These are phyloP conservation scores for Fraxinus xanthoxyloides DNA, from an alignment of 305 asterid genomes.

Conservation along the genomic window DNA sequence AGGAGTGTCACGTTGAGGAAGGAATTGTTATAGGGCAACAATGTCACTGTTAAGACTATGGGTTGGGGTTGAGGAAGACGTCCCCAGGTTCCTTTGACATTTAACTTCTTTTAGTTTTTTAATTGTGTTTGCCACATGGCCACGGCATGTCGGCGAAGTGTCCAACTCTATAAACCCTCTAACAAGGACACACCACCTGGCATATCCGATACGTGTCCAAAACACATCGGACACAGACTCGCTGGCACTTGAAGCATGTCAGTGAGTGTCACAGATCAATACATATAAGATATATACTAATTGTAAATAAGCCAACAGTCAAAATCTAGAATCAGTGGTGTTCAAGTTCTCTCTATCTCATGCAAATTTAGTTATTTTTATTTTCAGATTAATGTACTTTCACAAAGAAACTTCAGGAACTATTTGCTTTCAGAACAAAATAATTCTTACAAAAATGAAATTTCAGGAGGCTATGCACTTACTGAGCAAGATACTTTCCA, in stretches of 20 bases:
- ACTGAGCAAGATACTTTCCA: constrained; percentile 92
- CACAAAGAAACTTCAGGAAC: not conserved
- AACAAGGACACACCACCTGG: not conserved
- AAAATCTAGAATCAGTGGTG: not conserved
- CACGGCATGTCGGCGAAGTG: not conserved
- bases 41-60: too few species aligned
- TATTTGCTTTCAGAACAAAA: constrained; percentile 5
- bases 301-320: not conserved
- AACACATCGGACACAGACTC: not conserved
- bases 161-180: not conserved
- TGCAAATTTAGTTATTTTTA: not conserved
- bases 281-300: not conserved
- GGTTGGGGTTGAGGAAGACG: not conserved
- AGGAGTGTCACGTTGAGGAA: not conserved
- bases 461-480: constrained; percentile 34
- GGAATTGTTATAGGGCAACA: not conserved
- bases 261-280: too few species aligned
- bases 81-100: not conserved
- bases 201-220: not conserved
- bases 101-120: not conserved
- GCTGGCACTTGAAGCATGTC: too few species aligned
- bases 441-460: constrained; percentile 9
- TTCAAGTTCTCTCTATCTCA: not conserved
- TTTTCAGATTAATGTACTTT: not conserved
- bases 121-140: not conserved